Base-by-base conservation (phyloP, 176 grass and related monocot species). In the Metroxylon sagu region DNA sequence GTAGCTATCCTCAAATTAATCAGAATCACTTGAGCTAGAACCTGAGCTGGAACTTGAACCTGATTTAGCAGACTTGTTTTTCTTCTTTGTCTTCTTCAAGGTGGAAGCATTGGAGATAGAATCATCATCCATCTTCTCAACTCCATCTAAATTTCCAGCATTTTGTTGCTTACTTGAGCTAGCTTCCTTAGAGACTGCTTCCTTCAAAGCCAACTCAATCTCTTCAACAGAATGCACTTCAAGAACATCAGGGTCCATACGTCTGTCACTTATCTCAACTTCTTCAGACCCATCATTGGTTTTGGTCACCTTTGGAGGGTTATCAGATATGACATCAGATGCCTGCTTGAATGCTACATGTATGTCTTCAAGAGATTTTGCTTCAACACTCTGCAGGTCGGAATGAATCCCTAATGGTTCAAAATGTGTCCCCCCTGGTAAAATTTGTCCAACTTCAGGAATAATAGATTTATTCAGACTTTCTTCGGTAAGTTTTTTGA, bases 261-360 rank as follows among this genome's bases (percentile, higher is more conserved):
- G 52, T 10, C 0, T 51, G 48, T 21, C 74, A 59, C 64, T 61
- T 68, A 59, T 15, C 57, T 26, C 18, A 26, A 14, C 26, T 19
- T 65, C 81, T 73, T 19, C 64, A 74, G 65, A 43, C 17, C 23
- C 49, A 54, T 48, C 19, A 50, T 75, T 60, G 0, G 49, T 70
- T 76, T 73, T 50, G 4, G n/a, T 62, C 53, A 67, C 57, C 85
- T 85, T 64, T 8, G 73, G 61, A 61, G 4, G 64, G 54, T 35
- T 75, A 27, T 72, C 65, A 15, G 5, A 16, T 64, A 54, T 18
- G 6, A 35, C 27, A 67, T 56, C 54, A 61, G 62, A 72, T 21
- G 77, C 55, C 21, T 68, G 67, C 62, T 75, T 58, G 7, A 78
- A 71, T 77, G 77, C 74, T 57, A 68, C 62, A 26, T 50, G 60